These are phyloP conservation scores for Rhynchosporium agropyri DNA, from an alignment of 2,329 filamentous ascomycete genomes.

Conservation along the genomic window DNA sequence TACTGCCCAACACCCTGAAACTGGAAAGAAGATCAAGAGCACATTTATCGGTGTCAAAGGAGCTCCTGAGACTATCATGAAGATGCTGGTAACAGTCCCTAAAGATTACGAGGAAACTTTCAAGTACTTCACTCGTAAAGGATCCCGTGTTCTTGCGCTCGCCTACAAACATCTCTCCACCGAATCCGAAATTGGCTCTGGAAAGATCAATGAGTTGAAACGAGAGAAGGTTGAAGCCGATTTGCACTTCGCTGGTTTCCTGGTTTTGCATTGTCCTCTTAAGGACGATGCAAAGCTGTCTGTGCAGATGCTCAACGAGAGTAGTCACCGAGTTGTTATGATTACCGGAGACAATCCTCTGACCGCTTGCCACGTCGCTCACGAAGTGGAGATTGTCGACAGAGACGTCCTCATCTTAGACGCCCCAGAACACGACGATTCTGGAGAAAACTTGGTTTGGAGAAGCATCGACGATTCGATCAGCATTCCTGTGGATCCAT, in stretches of 20 bases:
- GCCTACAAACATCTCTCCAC: constrained; percentile 89
- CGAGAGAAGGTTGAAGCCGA: constrained; percentile 87
- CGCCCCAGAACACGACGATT: constrained; percentile 85
- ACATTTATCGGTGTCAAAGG: constrained; percentile 97
- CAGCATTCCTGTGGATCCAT: constrained; percentile 82
- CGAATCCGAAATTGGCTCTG: constrained; percentile 79
- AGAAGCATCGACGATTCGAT: constrained; percentile 90
- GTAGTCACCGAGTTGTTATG: constrained; percentile 98
- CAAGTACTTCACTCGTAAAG: constrained; percentile 96
- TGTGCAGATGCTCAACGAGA: constrained; percentile 97
- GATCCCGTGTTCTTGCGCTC: constrained; percentile 88
- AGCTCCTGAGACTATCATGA: constrained; percentile 94
- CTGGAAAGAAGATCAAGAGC: constrained; percentile 74
- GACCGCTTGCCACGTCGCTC: constrained; percentile 92
- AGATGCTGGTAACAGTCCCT: constrained; percentile 83
- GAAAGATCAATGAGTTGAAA: constrained; percentile 89
- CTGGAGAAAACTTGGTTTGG: constrained; percentile 85
- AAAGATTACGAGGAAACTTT: constrained; percentile 94
- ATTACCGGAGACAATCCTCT: constrained; percentile 98
- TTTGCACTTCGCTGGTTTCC: constrained; percentile 88
- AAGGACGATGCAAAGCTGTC: constrained; percentile 96
- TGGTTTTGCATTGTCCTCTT: constrained; percentile 91
- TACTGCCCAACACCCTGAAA: constrained; percentile 68
- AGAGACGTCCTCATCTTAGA: constrained; percentile 93
- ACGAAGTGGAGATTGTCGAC: constrained; percentile 96